These are phyloP conservation scores for Hsuehochloa calcarea DNA, from an alignment of 176 grass and related monocot species.

Conservation along the genomic window DNA sequence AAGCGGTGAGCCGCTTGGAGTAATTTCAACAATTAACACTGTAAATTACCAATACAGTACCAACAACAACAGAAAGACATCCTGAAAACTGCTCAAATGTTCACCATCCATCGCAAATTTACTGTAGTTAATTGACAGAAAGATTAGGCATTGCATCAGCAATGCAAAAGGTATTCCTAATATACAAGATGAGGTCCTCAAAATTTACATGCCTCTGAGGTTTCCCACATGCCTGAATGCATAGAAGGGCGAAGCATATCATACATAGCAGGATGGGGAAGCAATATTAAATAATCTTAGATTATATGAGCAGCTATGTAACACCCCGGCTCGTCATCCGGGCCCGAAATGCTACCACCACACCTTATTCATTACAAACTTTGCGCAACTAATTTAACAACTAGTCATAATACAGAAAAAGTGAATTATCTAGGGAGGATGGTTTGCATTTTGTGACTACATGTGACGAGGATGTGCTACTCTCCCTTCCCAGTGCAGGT, in stretches of 20 bases:
- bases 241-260: slow-evolving; percentile 21
- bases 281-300: slow-evolving; percentile 29
- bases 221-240: slow-evolving; percentile 34
- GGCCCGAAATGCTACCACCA: no score
- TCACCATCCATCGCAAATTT: slow-evolving; percentile 20
- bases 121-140: slow-evolving; percentile 31
- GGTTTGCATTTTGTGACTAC: no score
- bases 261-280: slow-evolving; percentile 43
- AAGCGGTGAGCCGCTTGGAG: no score
- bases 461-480: no score
- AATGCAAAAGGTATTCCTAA: slow-evolving; percentile 39
- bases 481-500: no score
- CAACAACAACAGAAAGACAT: not conserved
- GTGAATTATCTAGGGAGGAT: no score
- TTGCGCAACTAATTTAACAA: no score
- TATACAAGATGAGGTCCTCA: slow-evolving; percentile 46
- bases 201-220: slow-evolving; percentile 70
- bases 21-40: not conserved
- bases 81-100: slow-evolving; percentile 10
- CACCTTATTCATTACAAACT: no score
- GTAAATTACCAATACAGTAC: not conserved
- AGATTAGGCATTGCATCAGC: slow-evolving; percentile 20
- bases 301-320: slow-evolving; percentile 40
- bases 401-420: no score
- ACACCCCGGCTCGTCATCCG: no score